phyloP scores from a whole-genome alignment of 2,329 filamentous ascomycete species.

The Amylocarpus encephaloides region DNA sequence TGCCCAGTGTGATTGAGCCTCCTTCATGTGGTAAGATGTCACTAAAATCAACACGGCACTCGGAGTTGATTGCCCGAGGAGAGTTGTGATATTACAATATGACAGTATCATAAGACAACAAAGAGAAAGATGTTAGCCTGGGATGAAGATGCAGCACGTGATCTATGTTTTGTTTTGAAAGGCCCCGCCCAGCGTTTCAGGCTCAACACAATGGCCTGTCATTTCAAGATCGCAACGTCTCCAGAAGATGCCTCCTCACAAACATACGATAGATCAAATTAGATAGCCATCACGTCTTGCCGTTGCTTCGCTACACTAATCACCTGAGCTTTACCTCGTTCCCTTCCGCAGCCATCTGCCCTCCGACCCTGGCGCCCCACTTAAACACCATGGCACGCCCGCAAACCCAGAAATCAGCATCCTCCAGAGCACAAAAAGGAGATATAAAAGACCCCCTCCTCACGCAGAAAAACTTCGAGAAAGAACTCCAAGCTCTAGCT shows the following conservation, averaged over 20 bases:
- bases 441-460: slow-evolving; percentile 17
- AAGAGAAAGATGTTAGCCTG: neutral
- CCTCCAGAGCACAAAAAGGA: neutral
- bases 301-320: neutral
- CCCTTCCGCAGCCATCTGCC: neutral
- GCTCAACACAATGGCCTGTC: slow-evolving; percentile 11
- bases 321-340: neutral
- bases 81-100: no score
- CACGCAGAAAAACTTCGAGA: slow-evolving; percentile 32
- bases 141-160: slow-evolving; percentile 1
- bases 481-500: slow-evolving; percentile 30
- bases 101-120: no score
- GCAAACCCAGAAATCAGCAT: slow-evolving; percentile 5
- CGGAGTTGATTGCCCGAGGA: no score
- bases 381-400: slow-evolving; percentile 8
- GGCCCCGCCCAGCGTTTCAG: slow-evolving; percentile 7
- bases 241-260: neutral
- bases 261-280: neutral
- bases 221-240: slow-evolving; percentile 6
- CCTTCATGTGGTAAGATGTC: no score
- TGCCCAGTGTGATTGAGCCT: no score
- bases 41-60: no score
- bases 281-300: neutral
- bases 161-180: slow-evolving; percentile 1
- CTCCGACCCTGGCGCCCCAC: neutral